A percentile compares a stretch with the other conserved stretches of the same genome.
Evolutionary conservation across 257 asterid species (phyloP).

Genomic region (Apocynum venetum): DNA sequence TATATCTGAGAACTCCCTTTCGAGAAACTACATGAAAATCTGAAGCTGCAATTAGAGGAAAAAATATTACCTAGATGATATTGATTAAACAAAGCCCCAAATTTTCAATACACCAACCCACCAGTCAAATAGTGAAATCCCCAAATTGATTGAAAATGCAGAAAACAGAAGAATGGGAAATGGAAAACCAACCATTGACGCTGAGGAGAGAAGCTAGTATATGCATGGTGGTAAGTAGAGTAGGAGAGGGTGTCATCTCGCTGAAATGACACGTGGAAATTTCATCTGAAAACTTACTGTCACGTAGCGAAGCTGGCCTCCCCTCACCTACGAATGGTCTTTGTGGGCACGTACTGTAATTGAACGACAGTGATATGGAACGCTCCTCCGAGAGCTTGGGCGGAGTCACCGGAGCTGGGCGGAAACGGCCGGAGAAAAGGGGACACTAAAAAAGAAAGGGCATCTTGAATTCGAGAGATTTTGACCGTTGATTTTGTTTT

Average conservation of each 20-base stretch:
- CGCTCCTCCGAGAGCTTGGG: background rate
- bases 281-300: background rate
- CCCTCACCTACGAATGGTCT: background rate
- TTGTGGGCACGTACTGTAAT: background rate
- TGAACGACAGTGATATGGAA: background rate
- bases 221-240: background rate
- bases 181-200: constrained; percentile 14
- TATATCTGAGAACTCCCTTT: background rate
- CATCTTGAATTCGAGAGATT: background rate
- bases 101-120: background rate
- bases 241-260: background rate
- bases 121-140: background rate
- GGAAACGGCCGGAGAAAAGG: background rate
- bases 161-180: too few relatives aligned
- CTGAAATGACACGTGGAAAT: background rate
- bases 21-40: background rate
- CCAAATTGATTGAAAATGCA: background rate
- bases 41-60: background rate
- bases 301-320: background rate
- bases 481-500: background rate
- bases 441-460: background rate
- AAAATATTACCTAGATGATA: background rate
- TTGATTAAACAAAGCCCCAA: background rate
- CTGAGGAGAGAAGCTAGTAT: background rate
- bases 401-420: background rate